Base-by-base conservation (phyloP, 2,329 filamentous ascomycete genomes). In the Taxawa tesnikishii region DNA sequence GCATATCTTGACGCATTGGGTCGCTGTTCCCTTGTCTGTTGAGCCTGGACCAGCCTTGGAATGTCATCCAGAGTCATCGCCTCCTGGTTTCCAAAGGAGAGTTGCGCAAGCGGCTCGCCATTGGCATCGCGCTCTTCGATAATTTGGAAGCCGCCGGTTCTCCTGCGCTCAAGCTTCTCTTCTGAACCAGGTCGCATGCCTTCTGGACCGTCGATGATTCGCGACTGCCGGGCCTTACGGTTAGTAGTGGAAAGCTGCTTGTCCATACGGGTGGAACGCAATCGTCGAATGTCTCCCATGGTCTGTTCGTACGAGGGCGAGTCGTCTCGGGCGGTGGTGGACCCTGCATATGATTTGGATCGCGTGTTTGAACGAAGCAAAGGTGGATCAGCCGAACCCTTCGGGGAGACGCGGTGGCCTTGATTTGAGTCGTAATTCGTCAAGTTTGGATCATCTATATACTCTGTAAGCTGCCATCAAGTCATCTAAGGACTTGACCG, bases 31-130 rank as follows among this genome's bases (percentile, higher is more conserved):
- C 85, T 79, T 15, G 88, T 87, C 58, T 96, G 88, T 54, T 96
- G 87, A 10, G 90, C 83, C 19, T 90, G 90, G 26, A 94, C 87
- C 48, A 98, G 93, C 41, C 90, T 74, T 6, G 90, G 85, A 44
- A 98, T 96, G 49, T 98, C 90, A 49, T 98, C 90, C 35, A 98
- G 63, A 1, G 88, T 94, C 39, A 98, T 72, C 15, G 84, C 84
- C 56, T 96, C 87, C 49, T 88, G 81, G 43, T 85, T 78, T 21
- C 84, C 84, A 50, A 98, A 85, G 49, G 87, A 88, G 44, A 87
- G 68, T 46, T 88, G 83, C 11, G 80, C 77, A 18, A 77, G 70
- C 13, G 49, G 43, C 43, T 83, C 79, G 30, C 75, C 73, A 43
- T 75, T 73, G 18, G 63, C 64, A 43, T 83, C 79, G 29, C 72